Evolutionary conservation across 106 monocot genomes (phyloP), one percentile per base, ranked within the genome.

Genomic region (Acanthochlamys bracteata): DNA sequence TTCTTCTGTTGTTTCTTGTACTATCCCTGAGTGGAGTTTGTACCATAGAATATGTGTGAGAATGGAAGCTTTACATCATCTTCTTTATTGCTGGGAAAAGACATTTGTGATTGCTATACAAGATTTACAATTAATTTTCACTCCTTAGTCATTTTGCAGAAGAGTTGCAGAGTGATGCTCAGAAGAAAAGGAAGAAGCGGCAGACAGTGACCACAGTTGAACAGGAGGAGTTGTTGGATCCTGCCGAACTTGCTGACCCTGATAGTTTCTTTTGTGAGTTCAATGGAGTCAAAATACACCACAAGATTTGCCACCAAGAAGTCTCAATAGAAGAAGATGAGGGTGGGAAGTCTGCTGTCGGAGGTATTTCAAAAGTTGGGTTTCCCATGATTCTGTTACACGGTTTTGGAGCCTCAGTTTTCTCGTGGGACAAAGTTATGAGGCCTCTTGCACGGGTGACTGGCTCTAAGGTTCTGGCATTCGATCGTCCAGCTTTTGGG

Each of bases 401-500:
- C 64, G 94, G 89, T 10, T 94, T 94, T 57, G 89, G 86, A 12
- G 86, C 94, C 4, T 94, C 94, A 0, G 74, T 84, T 8, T 94
- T 84, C 73, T 94, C 94, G 11, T 94, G 94, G 94, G 54, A 42
- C 55, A 66, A 70, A n/a, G 81, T 89, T 0, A 82, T 89, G 89
- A 70, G 76, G 69, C 77, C 84, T 15, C 76, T 94, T 16, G 80
- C 94, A 23, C 55, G 73, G 20, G 9, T 86, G 8, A 65, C 51
- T 10, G 79, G 81, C 21, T 82, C 86, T 22, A 84, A 83, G 53
- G 94, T 89, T 47, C 84, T 94, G n/a, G 94, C 89, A 0, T 94
- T 94, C 49, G 94, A 94, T 24, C 83, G 94, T 20, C 94, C 94
- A 11, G 94, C 89, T n/a, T 93, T 93, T 58, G 93, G 93, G 11